phyloP scores from a whole-genome alignment of 1,139 yeast species.

The Pichia norvegensis region DNA sequence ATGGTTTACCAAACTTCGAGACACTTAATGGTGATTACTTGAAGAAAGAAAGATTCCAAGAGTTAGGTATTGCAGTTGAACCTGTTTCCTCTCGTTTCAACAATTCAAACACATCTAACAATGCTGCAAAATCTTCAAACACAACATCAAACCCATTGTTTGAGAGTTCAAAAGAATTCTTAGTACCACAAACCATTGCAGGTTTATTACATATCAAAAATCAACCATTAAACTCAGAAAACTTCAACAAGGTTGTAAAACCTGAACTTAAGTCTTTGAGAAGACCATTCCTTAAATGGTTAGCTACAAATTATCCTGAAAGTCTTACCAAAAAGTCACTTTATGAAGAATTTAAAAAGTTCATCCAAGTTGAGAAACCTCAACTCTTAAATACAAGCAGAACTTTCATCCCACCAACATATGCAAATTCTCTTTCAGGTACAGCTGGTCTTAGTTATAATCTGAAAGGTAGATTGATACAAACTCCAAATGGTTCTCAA shows the following conservation, averaged over 20 bases:
- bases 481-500: constrained; percentile 68
- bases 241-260: constrained; percentile 18
- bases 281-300: constrained; percentile 35
- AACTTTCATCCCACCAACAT: constrained; percentile 17
- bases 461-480: constrained; percentile 61
- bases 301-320: constrained; percentile 34
- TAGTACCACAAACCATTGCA: constrained; percentile 17
- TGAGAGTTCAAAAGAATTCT: constrained; percentile 13
- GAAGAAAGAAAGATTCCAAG: constrained; percentile 45
- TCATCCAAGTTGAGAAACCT: constrained; percentile 26
- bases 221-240: constrained; percentile 17
- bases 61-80: constrained; percentile 37
- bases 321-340: constrained; percentile 24
- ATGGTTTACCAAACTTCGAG: constrained; percentile 46
- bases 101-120: neutral
- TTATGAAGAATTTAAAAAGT: constrained; percentile 31
- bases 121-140: neutral
- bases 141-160: constrained; percentile 20
- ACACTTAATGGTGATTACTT: constrained; percentile 40
- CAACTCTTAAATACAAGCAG: constrained; percentile 5
- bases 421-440: constrained; percentile 35
- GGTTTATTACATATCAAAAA: constrained; percentile 21
- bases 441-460: constrained; percentile 70
- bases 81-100: constrained; percentile 4
- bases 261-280: constrained; percentile 26